phyloP scores from a whole-genome alignment of 495 filamentous ascomycete species.

The Delitschia confertaspora region DNA sequence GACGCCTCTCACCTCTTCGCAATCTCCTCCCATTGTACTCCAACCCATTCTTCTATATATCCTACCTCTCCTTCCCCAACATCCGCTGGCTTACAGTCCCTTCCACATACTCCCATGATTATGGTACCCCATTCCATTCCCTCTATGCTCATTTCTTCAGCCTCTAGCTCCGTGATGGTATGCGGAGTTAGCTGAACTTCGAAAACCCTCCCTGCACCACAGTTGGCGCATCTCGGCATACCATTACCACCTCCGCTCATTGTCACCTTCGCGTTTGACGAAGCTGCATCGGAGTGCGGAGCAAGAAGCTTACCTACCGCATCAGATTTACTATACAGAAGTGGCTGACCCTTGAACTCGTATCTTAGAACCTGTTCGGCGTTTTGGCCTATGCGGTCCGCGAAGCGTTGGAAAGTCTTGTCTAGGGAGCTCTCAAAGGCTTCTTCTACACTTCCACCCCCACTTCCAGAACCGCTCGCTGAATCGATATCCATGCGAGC shows the following conservation, averaged over 20 bases:
- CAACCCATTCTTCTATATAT: conserved; percentile 90
- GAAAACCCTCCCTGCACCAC: conserved; percentile 68
- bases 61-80: conserved; percentile 42
- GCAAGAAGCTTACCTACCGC: conserved; percentile 57
- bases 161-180: conserved; percentile 82
- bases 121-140: conserved; percentile 99
- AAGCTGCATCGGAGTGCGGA: conserved; percentile 25
- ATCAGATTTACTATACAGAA: conserved; percentile 74
- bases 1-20: conserved; percentile 9
- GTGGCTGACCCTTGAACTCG: conserved; percentile 69
- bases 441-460: conserved; percentile 64
- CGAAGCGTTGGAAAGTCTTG: conserved; percentile 83
- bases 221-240: conserved; percentile 70
- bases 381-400: conserved; percentile 79
- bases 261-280: conserved; percentile 28
- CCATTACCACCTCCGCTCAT: conserved; percentile 30
- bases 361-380: conserved; percentile 91
- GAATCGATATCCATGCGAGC: conserved; percentile 49
- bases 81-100: conserved; percentile 54
- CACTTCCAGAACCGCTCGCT: conserved; percentile 39
- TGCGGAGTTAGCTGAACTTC: conserved; percentile 86
- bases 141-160: conserved; percentile 63
- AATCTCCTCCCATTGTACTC: conserved; percentile 92
- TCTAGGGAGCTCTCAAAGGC: conserved; percentile 77
- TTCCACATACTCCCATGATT: conserved; percentile 74